Evolutionary conservation across 768 basidiomycete genomes (phyloP).

Genomic region (Podaxis carcinomalis): DNA sequence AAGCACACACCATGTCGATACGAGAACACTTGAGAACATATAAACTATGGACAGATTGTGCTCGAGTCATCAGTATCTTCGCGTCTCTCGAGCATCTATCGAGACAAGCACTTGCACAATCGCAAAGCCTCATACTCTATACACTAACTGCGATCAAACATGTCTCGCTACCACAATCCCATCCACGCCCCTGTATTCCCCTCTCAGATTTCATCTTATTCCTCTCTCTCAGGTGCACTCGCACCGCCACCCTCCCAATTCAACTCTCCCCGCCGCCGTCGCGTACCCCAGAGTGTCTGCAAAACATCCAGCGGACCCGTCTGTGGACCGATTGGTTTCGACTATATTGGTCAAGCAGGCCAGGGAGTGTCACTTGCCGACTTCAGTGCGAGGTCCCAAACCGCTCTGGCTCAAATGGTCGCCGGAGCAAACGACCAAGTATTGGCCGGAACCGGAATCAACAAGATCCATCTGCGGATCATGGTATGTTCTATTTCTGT

Average conservation of each 20-base stretch:
- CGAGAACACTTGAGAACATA: background rate
- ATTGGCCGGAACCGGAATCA: conserved; percentile 3
- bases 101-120: background rate
- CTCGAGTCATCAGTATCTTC: background rate
- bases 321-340: background rate
- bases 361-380: conserved; percentile 12
- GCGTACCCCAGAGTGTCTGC: conserved; percentile 3
- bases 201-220: conserved; percentile 9
- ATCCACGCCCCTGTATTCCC: conserved; percentile 12
- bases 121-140: conserved; percentile 5
- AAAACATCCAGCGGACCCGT: background rate
- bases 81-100: background rate
- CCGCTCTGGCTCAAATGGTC: conserved; percentile 10
- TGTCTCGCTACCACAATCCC: conserved; percentile 9
- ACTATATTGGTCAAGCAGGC: conserved; percentile 5
- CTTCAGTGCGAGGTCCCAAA: conserved; percentile 1
- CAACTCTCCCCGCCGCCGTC: background rate
- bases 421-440: conserved; percentile 13
- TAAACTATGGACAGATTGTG: background rate
- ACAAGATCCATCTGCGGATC: conserved; percentile 12
- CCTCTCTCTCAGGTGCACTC: conserved; percentile 9
- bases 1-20: background rate
- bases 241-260: conserved; percentile 4
- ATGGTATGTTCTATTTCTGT: conserved; percentile 5
- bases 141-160: conserved; percentile 3